A percentile compares a stretch with the other conserved stretches of the same genome.
phyloP scores from a whole-genome alignment of 2,329 filamentous ascomycete genomes.

The Cladophialophora yegresii region DNA sequence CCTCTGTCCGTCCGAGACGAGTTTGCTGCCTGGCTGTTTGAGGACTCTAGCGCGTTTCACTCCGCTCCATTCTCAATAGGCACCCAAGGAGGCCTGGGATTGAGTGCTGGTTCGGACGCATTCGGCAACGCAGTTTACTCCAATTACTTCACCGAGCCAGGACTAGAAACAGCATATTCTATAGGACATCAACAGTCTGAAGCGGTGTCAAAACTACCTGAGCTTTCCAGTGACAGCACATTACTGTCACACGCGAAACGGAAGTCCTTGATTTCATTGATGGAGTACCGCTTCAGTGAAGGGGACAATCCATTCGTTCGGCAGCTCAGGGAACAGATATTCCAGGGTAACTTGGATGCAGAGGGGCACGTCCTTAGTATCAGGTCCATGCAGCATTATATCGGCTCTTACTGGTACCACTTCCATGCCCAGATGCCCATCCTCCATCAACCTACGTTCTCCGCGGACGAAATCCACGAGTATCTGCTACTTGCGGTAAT shows the following conservation, averaged over 20 bases:
- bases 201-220: constrained; percentile 80
- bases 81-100: constrained; percentile 44
- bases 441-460: constrained; percentile 90
- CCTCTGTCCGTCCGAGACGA: constrained; percentile 83
- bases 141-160: constrained; percentile 42
- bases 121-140: constrained; percentile 42
- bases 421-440: constrained; percentile 94
- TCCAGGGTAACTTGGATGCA: constrained; percentile 72
- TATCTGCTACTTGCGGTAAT: constrained; percentile 85
- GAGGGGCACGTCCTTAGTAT: constrained; percentile 69
- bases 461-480: constrained; percentile 79
- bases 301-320: constrained; percentile 71
- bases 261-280: constrained; percentile 76
- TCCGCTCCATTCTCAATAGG: constrained; percentile 53
- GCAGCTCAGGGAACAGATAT: constrained; percentile 71
- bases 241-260: constrained; percentile 84
- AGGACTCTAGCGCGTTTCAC: constrained; percentile 59
- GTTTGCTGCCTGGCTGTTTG: constrained; percentile 82
- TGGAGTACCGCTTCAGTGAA: constrained; percentile 80
- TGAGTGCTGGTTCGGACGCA: constrained; percentile 51
- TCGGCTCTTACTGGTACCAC: constrained; percentile 88
- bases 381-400: constrained; percentile 93
- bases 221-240: constrained; percentile 74
- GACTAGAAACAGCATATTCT: constrained; percentile 66
- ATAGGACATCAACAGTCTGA: constrained; percentile 65